Base-by-base conservation (phyloP, 192 early-diverging fungal species). In the Pilaira anomala region DNA sequence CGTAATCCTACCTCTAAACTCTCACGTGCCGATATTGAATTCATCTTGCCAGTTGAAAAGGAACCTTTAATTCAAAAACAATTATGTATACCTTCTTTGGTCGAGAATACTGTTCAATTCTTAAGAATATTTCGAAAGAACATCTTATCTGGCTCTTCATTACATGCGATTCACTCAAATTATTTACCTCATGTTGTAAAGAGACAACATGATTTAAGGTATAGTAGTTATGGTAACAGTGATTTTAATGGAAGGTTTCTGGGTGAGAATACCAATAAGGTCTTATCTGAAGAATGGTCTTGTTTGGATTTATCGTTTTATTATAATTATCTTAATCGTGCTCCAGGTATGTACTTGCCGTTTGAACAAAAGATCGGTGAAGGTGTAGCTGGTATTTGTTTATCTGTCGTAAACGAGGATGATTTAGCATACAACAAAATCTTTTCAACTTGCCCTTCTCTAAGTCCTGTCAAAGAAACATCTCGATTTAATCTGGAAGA, bases 1-100 rank as follows among this genome's bases (percentile, higher is more conserved):
- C 76, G 92, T 36, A 94, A 91, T 65, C 71, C 82, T 33, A 79
- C 79, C 0, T 67, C 82, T 9, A 89, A 86, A 54, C 70, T 91
- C 1, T 83, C 87, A 4, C 77, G 68, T 12, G 81, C 85, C 12
- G 92, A 94, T 74, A 77, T 90, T 16, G 90, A 91, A 30, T 92
- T 94, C 61, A 87, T 91, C 54, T 65, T 93, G 0, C 89, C 89
- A 0, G 70, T 83, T 24, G 71, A 81, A n/a, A 74, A 80, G 59
- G 18, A 69, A 3, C 76, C 81, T 9, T 66, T 73, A 7, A 55
- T 67, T 30, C 51, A 69, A 2, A 65, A 73, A 57, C 69, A 56
- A 3, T 62, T 89, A 36, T 54, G 67, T 16, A 71, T 91, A 44
- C 87, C 88, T 5, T 30, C 49, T 14, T 64, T 78, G 19, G 72